Evolutionary conservation across 2,329 filamentous ascomycete species (phyloP), one percentile per base, ranked within the genome.

Genomic region (Sphaerulina populicola): DNA sequence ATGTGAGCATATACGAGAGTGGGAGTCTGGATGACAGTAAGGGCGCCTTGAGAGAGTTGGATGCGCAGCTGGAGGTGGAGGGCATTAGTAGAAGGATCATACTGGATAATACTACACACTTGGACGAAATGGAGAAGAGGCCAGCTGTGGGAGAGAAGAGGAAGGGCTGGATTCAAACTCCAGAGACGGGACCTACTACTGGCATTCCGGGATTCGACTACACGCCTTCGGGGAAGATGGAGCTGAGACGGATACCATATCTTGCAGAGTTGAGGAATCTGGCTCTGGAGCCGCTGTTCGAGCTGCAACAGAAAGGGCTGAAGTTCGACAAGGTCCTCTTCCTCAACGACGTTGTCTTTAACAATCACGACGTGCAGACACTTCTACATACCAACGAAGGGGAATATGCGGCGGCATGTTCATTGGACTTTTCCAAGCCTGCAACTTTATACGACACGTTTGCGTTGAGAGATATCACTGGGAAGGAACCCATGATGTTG

Each of bases 11-110:
- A 29, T 77, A 79, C 52, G 84, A 88, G 65, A 83, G 80, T 59
- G 83, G 83, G 4, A 85, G 80, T 62, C 81, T 77, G 70, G 85
- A 88, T 63, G 72, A 81, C 52, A 85, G 79, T 14, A 86, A 86
- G 65, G 74, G 70, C 12, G 78, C 77, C 6, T 68, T 88, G 57
- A 68, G 65, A 18, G 72, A 77, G 21, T 69, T 88, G 27, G 80
- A 84, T 51, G 58, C 55, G 1, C 67, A 76, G 49, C 69, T 87
- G 8, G 77, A 72, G 7, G 63, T 64, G 10, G 59, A 79, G 12
- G 74, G 76, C 1, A 77, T 86, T 2, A 66, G 71, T 37, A 73
- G 76, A 27, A 77, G 71, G 27, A 74, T 87, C 21, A 71, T 77
- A 2, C 63, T 83, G 5, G 80, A 80, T n/a, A 68, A 78, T 5